Conservation (phyloP, 108 stramenopile species). For the Aurantiochytrium sp. region DNA sequence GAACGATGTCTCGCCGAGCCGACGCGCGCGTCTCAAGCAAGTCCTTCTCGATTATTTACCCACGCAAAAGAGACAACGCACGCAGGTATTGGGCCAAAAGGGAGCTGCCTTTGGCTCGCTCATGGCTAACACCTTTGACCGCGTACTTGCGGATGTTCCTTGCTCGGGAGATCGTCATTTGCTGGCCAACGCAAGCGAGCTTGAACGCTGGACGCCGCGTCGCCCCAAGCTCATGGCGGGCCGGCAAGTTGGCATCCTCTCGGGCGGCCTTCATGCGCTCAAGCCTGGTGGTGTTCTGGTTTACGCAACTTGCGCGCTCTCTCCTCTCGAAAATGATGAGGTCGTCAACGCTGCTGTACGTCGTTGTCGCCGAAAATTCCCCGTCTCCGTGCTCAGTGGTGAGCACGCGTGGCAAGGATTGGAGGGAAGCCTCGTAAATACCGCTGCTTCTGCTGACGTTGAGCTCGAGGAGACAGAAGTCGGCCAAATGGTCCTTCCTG, state of each 20-base stretch:
- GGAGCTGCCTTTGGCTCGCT: neutral
- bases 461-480: neutral
- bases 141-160: neutral
- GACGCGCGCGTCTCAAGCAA: neutral
- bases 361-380: neutral
- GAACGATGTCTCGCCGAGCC: neutral
- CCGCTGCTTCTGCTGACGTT: neutral
- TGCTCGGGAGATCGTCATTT: neutral
- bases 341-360: neutral
- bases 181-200: neutral
- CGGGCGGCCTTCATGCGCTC: neutral
- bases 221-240: neutral
- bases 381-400: neutral
- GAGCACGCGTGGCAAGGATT: no score
- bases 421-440: no score
- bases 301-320: neutral
- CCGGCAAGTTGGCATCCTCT: neutral
- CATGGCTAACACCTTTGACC: neutral
- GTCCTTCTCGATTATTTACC: neutral
- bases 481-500: neutral
- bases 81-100: neutral
- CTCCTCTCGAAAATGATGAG: neutral
- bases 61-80: neutral
- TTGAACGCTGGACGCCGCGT: neutral
- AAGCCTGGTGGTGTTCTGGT: neutral